Evolutionary conservation across 352 stramenopile species (phyloP), one percentile per base, ranked within the genome.

Genomic region (Pythium dissotocum): DNA sequence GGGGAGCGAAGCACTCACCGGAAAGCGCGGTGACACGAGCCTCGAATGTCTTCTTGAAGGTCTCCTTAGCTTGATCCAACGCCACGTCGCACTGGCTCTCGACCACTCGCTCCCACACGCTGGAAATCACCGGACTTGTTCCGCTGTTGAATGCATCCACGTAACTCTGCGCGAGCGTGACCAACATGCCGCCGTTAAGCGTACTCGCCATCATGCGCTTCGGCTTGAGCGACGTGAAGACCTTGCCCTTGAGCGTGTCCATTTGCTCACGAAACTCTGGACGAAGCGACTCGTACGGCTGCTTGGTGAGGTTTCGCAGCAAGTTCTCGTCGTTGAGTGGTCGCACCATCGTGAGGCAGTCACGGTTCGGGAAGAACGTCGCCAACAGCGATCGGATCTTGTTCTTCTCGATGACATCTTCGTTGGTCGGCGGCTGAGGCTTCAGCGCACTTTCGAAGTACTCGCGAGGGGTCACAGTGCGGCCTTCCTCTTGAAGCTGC

Each of bases 361-460:
- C 86, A 48, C 90, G 77, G 35, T 94, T 85, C 38, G 84, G 75
- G 59, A 97, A 97, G 55, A 97, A 96, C 38, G 91, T 79, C 12
- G 77, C 71, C 6, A 98, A 60, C 18, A 94, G 66, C 56, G 76
- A 72, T 16, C 91, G 87, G 52, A 97, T 93, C 67, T 92, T 79
- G 76, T 97, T 88, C 30, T 91, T 90, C 40, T 78, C 65, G 4
- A 90, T 70, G 30, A 83, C 82, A 53, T 96, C 88, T 40, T 91
- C 80, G 56, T 78, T 91, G 64, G 90, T 88, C 14, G 82, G 83
- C 44, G 83, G 82, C 58, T 89, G 81, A 1, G 90, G 85, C 69
- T 96, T 85, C 26, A 97, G 74, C 32, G 91, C 85, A 55, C 87
- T 94, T 67, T 97, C 89, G 4, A 97, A 74, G 59, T 97, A 97